Evolutionary conservation across 805 yeast species (phyloP), one percentile per base, ranked within the genome.

Genomic region (Cyberlindnera lachancei): DNA sequence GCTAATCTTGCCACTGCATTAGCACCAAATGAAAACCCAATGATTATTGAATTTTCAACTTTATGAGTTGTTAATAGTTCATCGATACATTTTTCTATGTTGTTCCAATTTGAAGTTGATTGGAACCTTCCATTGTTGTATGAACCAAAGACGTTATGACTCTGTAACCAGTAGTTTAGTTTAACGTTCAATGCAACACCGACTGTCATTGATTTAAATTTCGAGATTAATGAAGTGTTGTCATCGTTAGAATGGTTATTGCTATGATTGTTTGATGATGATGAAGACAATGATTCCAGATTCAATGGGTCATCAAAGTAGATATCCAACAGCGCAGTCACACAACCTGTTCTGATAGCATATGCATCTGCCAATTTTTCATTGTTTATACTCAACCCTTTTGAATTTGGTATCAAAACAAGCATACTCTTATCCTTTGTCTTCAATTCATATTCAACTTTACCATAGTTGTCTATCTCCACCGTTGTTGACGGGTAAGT

Each of bases 341-440:
- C 53, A 37, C 53, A 48, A 2, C 53, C 53, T 5, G 53, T 42
- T 22, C 53, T 39, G 4, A 48, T 42, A 0, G 53, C 42, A 26
- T 48, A 48, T 1, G 52, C 53, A 33, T 48, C 53, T 1, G 53
- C 52, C 2, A 48, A 28, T 29, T 48, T 48, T 33, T 42, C 33
- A 19, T 48, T 48, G 31, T 48, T 46, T 3, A 37, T 31, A 24
- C 52, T 41, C 5, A 48, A 31, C 1, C 50, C 52, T 14, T 41
- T 34, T 1, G 53, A 48, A 35, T 48, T 48, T 5, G 53, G 53
- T 11, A 48, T 27, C 5, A 46, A 39, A 4, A 48, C 40, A 13
- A 48, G 42, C 52, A 48, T 48, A n/a, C 50, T 39, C 19, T 41
- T 38, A 22, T 46, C 48, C 27, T 44, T 48, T 18, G 52, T 46